Evolutionary conservation across 208 protist genomes (phyloP), one percentile per base, ranked within the genome.

Genomic region (Crithidia bombi): DNA sequence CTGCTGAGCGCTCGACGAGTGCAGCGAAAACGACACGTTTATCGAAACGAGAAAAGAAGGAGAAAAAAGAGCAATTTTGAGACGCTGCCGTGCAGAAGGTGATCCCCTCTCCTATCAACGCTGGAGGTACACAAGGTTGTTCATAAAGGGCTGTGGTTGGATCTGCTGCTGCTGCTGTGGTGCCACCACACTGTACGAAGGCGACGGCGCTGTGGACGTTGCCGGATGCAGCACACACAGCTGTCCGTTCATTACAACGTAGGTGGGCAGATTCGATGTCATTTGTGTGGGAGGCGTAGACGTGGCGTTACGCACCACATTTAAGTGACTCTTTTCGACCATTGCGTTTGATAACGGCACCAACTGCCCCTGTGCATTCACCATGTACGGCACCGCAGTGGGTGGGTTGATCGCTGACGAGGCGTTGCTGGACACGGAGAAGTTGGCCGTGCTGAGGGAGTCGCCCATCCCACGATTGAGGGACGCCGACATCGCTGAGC

Each of bases 341-440:
- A 44, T 46, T 30, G 39, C 32, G 32, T 11, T 55, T 12, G 28
- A 25, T 33, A 65, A 17, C 10, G 61, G 23, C 1, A 75, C 32
- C 38, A 68, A 10, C 38, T 68, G 69, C 7, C 69, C 69, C 17
- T 61, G 69, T 17, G 69, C 32, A 19, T 68, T 75, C 69, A 75
- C 41, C 11, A 56, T n/a, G 54, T 52, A 75, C 4, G 69, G 25
- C 26, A 56, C 14, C 15, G 35, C 10, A 19, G 30, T 35, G 1
- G 46, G 46, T 30, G 35, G 9, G 25, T 51, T 71, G 10, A 35
- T 36, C 21, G 26, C 38, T 19, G 33, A 21, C 14, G 41, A 38
- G 23, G 28, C 38, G 44, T 49, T 64, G 39, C 26, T 51, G 23
- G 39, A 12, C 14, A 35, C 41, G 17, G 39, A 64, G 26, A 64